phyloP scores from a whole-genome alignment of 495 filamentous ascomycete genomes.

The Amniculicola lignicola region DNA sequence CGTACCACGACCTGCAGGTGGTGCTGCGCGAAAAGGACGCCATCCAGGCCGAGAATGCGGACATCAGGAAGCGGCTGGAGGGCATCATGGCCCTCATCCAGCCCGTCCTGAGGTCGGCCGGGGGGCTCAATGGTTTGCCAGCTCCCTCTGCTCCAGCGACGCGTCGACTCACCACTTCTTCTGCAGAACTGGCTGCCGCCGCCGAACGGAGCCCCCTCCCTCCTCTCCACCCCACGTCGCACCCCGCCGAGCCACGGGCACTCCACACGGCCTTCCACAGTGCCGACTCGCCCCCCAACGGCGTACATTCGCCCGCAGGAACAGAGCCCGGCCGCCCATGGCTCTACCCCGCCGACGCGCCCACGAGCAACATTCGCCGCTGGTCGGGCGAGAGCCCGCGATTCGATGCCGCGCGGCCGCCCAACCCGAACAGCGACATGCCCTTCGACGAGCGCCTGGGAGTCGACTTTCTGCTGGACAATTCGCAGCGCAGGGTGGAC shows the following conservation, averaged over 20 bases:
- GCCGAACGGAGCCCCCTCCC: conserved; percentile 30
- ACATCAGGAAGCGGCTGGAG: conserved; percentile 61
- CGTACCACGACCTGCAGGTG: conserved; percentile 72
- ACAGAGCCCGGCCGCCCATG: conserved; percentile 24
- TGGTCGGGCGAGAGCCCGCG: conserved; percentile 32
- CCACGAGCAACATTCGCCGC: conserved; percentile 27
- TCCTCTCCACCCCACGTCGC: conserved; percentile 8
- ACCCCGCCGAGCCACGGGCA: conserved; percentile 5
- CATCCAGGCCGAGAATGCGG: conserved; percentile 66
- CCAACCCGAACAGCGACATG: conserved; percentile 48
- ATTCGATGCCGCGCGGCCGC: conserved; percentile 49
- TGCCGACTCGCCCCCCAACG: conserved; percentile 7
- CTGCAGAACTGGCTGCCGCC: conserved; percentile 32
- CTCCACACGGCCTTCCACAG: conserved; percentile 6
- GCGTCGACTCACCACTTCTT: conserved; percentile 14
- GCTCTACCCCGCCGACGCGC: conserved; percentile 29
- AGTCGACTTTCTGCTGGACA: conserved; percentile 65
- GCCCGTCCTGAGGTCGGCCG: conserved; percentile 48
- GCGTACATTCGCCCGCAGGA: conserved; percentile 9
- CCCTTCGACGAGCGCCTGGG: conserved; percentile 58
- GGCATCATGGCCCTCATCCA: conserved; percentile 63
- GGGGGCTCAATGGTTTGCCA: conserved; percentile 38
- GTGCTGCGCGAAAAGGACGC: conserved; percentile 66
- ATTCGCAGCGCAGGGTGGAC: conserved; percentile 23
- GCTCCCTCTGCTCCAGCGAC: not conserved